Evolutionary conservation across 192 early-diverging fungal genomes (phyloP), one percentile per base, ranked within the genome.

Genomic region (Rhizophlyctis rosea): DNA sequence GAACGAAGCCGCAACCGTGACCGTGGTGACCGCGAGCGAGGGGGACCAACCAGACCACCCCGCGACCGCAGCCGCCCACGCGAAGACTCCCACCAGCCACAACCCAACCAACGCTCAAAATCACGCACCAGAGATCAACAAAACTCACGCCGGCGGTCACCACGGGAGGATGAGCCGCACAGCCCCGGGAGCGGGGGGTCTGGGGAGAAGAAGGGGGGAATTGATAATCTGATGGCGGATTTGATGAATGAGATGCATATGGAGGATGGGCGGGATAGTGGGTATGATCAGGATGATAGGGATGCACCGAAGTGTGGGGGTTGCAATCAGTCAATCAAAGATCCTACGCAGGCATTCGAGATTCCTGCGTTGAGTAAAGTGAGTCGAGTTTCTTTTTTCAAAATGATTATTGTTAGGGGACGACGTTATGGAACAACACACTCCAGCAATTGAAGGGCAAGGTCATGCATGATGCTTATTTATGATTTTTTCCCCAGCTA

Each of bases 141-240:
- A 18, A 13, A 18, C 9, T 18, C 39, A 13, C 7, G 18, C 39
- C 39, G 39, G 9, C 18, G 39, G 39, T 44, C 39, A 18, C 39
- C 9, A 18, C 39, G 39, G 9, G 9, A 7, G 39, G 39, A 7
- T 7, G 7, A 7, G 9, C 39, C 39, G 39, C 39, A 18, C 7
- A 44, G 18, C 9, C 39, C 7, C 39, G 9, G 9, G 39, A 13
- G 9, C 39, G 9, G 39, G 9, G 7, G 7, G 7, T 18, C 9
- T 44, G 39, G 39, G 9, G 39, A 44, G 18, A 44, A 44, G 39
- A 44, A 7, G 18, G 39, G 9, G 39, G 39, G 18, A 18, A 67
- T 75, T 23, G 76, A 77, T 50, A 62, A 57, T 33, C 54, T 77
- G 16, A 74, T 77, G 76, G 63, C 76, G 2, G 72, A 75, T 35